Evolutionary conservation across 2,329 filamentous ascomycete species (phyloP), one percentile per base, ranked within the genome.

Genomic region (Ascochyta fabae): DNA sequence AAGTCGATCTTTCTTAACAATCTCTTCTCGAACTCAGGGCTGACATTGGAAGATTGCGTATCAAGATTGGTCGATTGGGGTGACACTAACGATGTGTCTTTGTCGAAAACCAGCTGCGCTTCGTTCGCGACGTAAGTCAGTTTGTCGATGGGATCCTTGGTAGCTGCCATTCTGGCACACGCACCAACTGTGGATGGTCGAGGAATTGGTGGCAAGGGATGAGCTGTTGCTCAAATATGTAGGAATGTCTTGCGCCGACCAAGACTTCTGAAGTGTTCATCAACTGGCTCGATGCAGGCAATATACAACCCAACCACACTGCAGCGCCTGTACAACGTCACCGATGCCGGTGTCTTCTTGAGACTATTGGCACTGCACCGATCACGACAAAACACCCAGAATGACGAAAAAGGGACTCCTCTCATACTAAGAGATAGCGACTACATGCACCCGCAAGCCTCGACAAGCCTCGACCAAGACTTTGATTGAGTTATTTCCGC

Each of bases 1-100:
- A 60, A 54, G 53, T 73, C 70, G 9, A 69, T 61, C 52, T 73
- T 73, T 6, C 66, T 61, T 43, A 64, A 29, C 8, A 65, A 34
- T 22, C 39, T 56, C 46, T 57, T 63, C 26, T 65, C 56, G n/a
- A 58, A 22, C 2, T 46, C 48, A 2, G 53, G 15, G 38, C 23
- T 49, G 41, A 39, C 27, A 9, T 3, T 49, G 23, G 42, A 31
- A 8, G 35, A 23, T 26, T 49, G 40, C 27, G 35, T 9, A 22
- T 34, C 27, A 26, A 6, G 12, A 9, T 23, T 24, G 6, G 52
- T 40, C 2, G n/a, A 23, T 15, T 3, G 38, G 3, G 34, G 40
- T 9, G 40, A 49, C 3, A 36, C 40, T 48, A 39, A 34, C 9
- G 34, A 13, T 16, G 31, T 26, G 5, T 41, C 27, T 13, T 53